Conservation (phyloP, 2,329 filamentous ascomycete species). For the Microascus cirrosus region DNA sequence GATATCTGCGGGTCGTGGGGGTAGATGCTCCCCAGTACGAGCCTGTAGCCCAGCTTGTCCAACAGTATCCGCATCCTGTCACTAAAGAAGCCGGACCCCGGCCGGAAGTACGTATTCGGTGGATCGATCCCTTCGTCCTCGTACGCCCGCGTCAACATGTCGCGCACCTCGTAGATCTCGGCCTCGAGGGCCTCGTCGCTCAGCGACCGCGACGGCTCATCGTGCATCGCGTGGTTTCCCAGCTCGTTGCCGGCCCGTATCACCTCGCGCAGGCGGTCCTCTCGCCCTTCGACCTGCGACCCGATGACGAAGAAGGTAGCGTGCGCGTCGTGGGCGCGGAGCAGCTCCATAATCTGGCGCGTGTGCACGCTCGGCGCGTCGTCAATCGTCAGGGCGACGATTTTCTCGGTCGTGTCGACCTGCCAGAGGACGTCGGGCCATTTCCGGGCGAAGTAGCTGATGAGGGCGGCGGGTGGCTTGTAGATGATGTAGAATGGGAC, state of each 20-base stretch:
- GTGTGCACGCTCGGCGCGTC: slow-evolving; percentile 72
- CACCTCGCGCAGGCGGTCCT: slow-evolving; percentile 43
- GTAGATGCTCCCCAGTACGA: slow-evolving; percentile 78
- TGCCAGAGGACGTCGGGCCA: slow-evolving; percentile 78
- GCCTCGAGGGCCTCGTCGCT: slow-evolving; percentile 42
- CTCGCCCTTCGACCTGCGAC: slow-evolving; percentile 51
- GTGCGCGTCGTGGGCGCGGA: slow-evolving; percentile 54
- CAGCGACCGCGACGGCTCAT: slow-evolving; percentile 62
- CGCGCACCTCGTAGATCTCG: slow-evolving; percentile 57
- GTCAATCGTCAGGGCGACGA: slow-evolving; percentile 78
- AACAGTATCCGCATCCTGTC: slow-evolving; percentile 53
- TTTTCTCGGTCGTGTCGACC: slow-evolving; percentile 42
- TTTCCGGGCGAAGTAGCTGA: slow-evolving; percentile 56
- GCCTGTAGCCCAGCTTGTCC: slow-evolving; percentile 49
- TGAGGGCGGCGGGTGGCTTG: slow-evolving; percentile 64
- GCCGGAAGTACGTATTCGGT: slow-evolving; percentile 61
- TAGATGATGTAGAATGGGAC: slow-evolving; percentile 59
- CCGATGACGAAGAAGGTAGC: slow-evolving; percentile 91
- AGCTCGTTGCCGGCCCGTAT: slow-evolving; percentile 59
- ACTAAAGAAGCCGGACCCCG: slow-evolving; percentile 77
- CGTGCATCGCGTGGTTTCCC: slow-evolving; percentile 82
- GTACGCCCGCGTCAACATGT: slow-evolving; percentile 47
- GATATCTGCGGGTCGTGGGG: slow-evolving; percentile 84
- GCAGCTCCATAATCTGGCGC: slow-evolving; percentile 52
- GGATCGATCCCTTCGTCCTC: slow-evolving; percentile 24